Percentiles rank a stretch among this genome's conserved stretches.
phyloP scores from a whole-genome alignment of 2,329 filamentous ascomycete genomes.

The Biscogniauxia marginata region DNA sequence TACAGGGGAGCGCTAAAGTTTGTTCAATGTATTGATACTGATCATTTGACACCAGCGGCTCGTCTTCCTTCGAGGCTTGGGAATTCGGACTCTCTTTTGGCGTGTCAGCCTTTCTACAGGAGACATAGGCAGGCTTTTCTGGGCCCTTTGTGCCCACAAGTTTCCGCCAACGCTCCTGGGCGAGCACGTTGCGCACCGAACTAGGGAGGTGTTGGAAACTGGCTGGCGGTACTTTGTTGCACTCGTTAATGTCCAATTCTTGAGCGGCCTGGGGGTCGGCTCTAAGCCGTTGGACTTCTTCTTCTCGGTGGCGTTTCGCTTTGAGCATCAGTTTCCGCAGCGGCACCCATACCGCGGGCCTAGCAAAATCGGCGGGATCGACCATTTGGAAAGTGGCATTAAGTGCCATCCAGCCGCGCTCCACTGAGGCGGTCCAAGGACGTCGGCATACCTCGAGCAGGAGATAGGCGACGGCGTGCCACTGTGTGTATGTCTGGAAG shows the following conservation, averaged over 20 bases:
- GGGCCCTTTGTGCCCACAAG: constrained; percentile 39
- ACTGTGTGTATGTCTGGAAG: constrained; percentile 59
- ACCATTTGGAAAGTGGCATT: constrained; percentile 38
- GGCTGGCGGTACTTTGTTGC: constrained; percentile 41
- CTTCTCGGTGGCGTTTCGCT: constrained; percentile 50
- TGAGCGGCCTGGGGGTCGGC: constrained; percentile 48
- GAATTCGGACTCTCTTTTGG: neutral
- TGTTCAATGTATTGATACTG: constrained; percentile 34
- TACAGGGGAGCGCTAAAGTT: constrained; percentile 38
- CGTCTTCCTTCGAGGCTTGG: constrained; percentile 2
- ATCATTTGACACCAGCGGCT: neutral
- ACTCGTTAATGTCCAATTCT: constrained; percentile 49
- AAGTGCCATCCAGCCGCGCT: constrained; percentile 50
- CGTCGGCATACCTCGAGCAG: constrained; percentile 50
- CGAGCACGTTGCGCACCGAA: constrained; percentile 44
- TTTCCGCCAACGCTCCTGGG: constrained; percentile 52
- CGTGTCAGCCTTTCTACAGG: constrained; percentile 8
- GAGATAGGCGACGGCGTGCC: constrained; percentile 57
- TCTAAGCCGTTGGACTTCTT: constrained; percentile 49
- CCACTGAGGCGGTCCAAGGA: constrained; percentile 49
- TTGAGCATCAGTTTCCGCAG: constrained; percentile 54
- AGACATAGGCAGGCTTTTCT: constrained; percentile 23
- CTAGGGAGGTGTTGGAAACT: constrained; percentile 49
- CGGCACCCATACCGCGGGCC: constrained; percentile 52
- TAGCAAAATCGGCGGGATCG: constrained; percentile 43